Base-by-base conservation (phyloP, 345 rosid species). In the Chamaenerion angustifolium region DNA sequence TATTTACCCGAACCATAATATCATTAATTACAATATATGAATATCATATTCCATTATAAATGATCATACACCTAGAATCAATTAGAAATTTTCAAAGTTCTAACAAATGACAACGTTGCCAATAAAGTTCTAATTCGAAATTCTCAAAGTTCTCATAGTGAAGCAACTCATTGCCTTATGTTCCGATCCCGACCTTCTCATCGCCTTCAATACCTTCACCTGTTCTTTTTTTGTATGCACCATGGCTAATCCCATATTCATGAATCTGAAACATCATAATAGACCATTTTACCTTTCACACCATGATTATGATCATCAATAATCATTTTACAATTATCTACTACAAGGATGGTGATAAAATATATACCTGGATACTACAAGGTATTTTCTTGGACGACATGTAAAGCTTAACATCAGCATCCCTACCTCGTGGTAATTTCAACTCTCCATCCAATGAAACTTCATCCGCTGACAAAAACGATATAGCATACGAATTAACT, bases 141-240 rank as follows among this genome's bases (percentile, higher is more conserved):
- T n/a, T n/a, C n/a, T n/a, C n/a, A n/a, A n/a, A n/a, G n/a, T n/a
- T n/a, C n/a, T n/a, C n/a, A n/a, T n/a, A n/a, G n/a, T n/a, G n/a
- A n/a, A n/a, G n/a, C n/a, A n/a, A n/a, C 88, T 87, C 90, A 79
- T 84, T 0, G 76, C 66, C 69, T 87, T 93, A n/a, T 57, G 75
- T 16, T 79, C 80, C 8, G 75, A 74, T 16, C 80, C 80, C 8
- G 75, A 61, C 56, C 75, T 59, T 58, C 71, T 82, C 83, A 84
- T 80, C 66, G 74, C 72, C 64, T 76, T 82, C 52, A 79, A 54
- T 62, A 67, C 88, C 72, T 82, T 85, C 61, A 65, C 58, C 43
- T 76, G 84, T 74, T 83, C 83, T n/a, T n/a, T n/a, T 63, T 73
- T 83, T 5, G 97, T 69, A 43, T 64, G 89, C 49, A 76, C 84